Percentiles rank a stretch among this genome's conserved stretches.
Conservation (phyloP, 1,139 yeast species). For the Geotrichum candidum region DNA sequence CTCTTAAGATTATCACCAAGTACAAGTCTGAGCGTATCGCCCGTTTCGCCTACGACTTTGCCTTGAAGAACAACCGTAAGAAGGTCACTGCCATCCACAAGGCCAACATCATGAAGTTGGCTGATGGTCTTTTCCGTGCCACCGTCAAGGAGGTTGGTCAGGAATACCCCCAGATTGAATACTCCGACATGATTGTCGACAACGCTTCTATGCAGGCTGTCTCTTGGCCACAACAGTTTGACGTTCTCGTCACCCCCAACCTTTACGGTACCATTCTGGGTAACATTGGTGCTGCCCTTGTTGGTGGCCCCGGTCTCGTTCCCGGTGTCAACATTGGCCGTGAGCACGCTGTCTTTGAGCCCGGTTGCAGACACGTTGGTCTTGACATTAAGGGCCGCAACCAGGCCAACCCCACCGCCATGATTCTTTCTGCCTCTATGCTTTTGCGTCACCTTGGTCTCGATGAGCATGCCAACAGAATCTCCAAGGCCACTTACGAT, state of each 20-base stretch:
- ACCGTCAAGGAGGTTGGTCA: constrained; percentile 88
- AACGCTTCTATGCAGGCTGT: constrained; percentile 99
- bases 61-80: constrained; percentile 85
- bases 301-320: constrained; percentile 98
- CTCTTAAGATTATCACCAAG: constrained; percentile 90
- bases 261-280: constrained; percentile 96
- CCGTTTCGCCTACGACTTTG: constrained; percentile 94
- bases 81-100: constrained; percentile 96
- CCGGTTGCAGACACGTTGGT: constrained; percentile 99
- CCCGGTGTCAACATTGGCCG: constrained; percentile 99
- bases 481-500: constrained; percentile 80
- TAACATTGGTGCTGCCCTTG: constrained; percentile 96
- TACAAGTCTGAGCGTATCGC: constrained; percentile 96
- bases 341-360: constrained; percentile 96
- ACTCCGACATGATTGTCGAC: constrained; percentile 93
- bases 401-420: constrained; percentile 96
- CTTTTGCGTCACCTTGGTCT: constrained; percentile 92
- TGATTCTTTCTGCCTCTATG: constrained; percentile 86
- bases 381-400: constrained; percentile 90
- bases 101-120: constrained; percentile 98
- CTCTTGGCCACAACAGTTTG: constrained; percentile 95
- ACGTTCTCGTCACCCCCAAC: constrained; percentile 95
- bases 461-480: constrained; percentile 75
- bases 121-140: constrained; percentile 95
- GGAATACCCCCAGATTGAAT: constrained; percentile 79